Percentiles rank a stretch among this genome's conserved stretches.
phyloP scores from a whole-genome alignment of 495 filamentous ascomycete species.

The Coniosporium apollinis region DNA sequence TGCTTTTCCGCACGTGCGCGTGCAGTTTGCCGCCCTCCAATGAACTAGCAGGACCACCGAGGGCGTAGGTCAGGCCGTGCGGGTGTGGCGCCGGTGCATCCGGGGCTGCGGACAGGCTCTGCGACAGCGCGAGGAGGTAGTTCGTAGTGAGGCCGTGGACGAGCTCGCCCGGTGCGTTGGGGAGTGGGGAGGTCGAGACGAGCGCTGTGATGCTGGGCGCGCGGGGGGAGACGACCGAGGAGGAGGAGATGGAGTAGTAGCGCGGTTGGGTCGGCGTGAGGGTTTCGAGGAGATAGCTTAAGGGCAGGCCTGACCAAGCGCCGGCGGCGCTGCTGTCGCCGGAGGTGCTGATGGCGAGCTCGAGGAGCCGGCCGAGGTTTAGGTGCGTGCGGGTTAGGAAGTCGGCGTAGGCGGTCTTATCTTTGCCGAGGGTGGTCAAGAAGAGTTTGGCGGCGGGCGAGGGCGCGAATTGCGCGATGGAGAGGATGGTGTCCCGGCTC shows the following conservation, averaged over 20 bases:
- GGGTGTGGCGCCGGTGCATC: slow-evolving; percentile 14
- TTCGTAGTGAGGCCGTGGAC: slow-evolving; percentile 32
- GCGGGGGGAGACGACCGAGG: slow-evolving; percentile 27
- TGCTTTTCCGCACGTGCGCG: slow-evolving; percentile 28
- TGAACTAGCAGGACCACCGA: slow-evolving; percentile 18
- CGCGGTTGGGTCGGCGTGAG: slow-evolving; percentile 29
- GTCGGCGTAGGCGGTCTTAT: slow-evolving; percentile 22
- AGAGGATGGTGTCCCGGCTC: slow-evolving; percentile 26
- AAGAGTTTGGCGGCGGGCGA: slow-evolving; percentile 22
- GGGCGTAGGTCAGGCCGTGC: slow-evolving; percentile 21
- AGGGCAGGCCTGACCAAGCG: slow-evolving; percentile 25
- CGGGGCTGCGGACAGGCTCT: slow-evolving; percentile 5
- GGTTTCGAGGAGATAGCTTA: slow-evolving; percentile 30
- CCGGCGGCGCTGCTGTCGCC: not conserved
- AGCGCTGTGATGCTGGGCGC: slow-evolving; percentile 29
- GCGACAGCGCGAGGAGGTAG: slow-evolving; percentile 28
- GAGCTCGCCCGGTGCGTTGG: slow-evolving; percentile 13
- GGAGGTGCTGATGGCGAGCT: slow-evolving; percentile 7
- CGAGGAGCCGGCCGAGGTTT: slow-evolving; percentile 27
- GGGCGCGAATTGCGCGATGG: slow-evolving; percentile 30
- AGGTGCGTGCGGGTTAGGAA: slow-evolving; percentile 22
- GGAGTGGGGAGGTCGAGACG: slow-evolving; percentile 20
- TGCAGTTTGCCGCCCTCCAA: slow-evolving; percentile 21
- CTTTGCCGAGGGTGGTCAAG: slow-evolving; percentile 19
- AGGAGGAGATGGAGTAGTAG: slow-evolving; percentile 40